Conservation (phyloP, 176 grass and related monocot genomes). For the Alopecurus myosuroides region DNA sequence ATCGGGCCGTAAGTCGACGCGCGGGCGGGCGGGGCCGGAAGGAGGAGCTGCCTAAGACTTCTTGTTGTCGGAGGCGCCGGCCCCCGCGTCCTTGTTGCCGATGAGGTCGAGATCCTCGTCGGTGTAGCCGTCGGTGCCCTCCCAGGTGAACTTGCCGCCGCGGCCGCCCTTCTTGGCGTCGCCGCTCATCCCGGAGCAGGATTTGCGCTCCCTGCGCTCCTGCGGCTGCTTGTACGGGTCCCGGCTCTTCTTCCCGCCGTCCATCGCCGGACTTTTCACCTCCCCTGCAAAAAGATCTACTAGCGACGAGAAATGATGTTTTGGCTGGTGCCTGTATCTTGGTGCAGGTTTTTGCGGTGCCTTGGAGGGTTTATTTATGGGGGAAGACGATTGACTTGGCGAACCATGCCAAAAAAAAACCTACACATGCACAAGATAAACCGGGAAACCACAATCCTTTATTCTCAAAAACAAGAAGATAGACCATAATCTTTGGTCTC, state of each 20-base stretch:
- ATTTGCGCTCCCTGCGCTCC: constrained; percentile 75
- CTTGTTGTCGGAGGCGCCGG: neutral
- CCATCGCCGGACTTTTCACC: constrained; percentile 29
- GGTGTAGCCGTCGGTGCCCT: constrained; percentile 43
- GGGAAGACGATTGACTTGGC: neutral
- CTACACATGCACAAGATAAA: neutral
- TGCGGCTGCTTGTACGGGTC: constrained; percentile 14
- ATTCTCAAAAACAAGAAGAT: neutral
- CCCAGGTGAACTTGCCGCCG: constrained; percentile 98
- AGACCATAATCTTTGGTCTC: neutral
- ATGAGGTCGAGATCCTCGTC: constrained; percentile 46
- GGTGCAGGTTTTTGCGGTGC: neutral
- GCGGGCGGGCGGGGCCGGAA: neutral
- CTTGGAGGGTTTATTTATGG: neutral
- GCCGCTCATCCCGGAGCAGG: constrained; percentile 68
- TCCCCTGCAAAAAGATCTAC: neutral
- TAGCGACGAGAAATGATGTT: neutral
- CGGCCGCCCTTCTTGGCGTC: constrained; percentile 88
- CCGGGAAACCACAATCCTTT: neutral
- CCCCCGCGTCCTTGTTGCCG: neutral
- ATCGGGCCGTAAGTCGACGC: neutral
- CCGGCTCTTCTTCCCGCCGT: constrained; percentile 53
- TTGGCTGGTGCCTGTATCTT: constrained; percentile 3
- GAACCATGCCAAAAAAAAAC: neutral
- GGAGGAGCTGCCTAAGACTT: neutral